Percentiles rank a stretch among this genome's conserved stretches.
phyloP scores from a whole-genome alignment of 306 rosid genomes.

The Vachellia pachyceras region DNA sequence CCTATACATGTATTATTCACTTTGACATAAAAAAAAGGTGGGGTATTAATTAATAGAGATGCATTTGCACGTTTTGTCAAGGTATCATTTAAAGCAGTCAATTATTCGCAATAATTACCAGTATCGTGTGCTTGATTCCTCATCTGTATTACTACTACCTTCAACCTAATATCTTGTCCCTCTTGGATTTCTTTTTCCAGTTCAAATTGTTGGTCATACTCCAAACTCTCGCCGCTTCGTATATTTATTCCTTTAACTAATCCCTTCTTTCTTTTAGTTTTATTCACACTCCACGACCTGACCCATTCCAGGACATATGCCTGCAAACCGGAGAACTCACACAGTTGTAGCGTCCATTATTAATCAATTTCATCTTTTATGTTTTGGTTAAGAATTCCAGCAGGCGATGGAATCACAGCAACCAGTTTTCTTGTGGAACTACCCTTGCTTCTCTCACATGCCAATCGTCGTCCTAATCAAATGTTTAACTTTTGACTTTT shows the following conservation, averaged over 20 bases:
- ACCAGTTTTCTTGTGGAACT: conserved; percentile 34
- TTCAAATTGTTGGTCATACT: not conserved
- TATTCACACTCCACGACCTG: not conserved
- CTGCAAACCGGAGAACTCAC: too few relatives aligned
- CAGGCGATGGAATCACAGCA: not conserved
- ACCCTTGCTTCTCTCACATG: conserved; percentile 34
- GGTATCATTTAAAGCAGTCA: not conserved
- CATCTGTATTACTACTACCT: not conserved
- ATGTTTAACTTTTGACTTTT: conserved; percentile 46
- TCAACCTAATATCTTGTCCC: not conserved
- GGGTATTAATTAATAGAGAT: not conserved
- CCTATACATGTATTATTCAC: too few relatives aligned
- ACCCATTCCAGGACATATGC: not conserved
- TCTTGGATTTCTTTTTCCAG: not conserved
- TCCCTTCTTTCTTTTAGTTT: not conserved
- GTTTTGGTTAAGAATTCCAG: not conserved
- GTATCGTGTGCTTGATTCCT: not conserved
- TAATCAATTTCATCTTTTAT: not conserved
- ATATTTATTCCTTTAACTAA: not conserved
- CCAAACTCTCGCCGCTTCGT: not conserved
- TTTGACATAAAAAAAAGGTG: too few relatives aligned
- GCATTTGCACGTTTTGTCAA: not conserved
- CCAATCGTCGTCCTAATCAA: not conserved
- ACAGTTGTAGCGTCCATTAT: too few relatives aligned
- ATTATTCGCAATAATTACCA: not conserved